phyloP scores from a whole-genome alignment of 352 stramenopile species.

The Pythium dissimile region DNA sequence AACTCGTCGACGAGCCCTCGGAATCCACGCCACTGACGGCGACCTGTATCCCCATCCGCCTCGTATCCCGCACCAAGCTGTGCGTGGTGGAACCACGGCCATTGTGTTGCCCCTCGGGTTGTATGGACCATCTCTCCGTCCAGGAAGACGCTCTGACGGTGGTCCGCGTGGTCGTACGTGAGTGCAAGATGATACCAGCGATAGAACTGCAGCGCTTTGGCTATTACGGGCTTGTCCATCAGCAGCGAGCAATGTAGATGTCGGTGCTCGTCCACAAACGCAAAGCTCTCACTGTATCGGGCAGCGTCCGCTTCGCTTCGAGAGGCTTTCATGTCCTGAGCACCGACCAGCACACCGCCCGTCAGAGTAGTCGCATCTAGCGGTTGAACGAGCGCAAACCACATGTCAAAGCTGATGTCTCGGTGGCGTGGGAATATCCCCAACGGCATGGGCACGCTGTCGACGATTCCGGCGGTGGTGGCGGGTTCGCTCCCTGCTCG shows the following conservation, averaged over 20 bases:
- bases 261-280: constrained; percentile 29
- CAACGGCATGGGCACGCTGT: background rate
- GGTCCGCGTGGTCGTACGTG: constrained; percentile 31
- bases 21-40: constrained; percentile 55
- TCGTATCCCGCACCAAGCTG: constrained; percentile 55
- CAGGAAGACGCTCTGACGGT: constrained; percentile 41
- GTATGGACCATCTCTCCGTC: constrained; percentile 41
- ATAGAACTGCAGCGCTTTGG: background rate
- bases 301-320: constrained; percentile 15
- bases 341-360: constrained; percentile 30
- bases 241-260: constrained; percentile 41
- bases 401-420: constrained; percentile 32
- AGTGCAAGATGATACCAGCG: constrained; percentile 69
- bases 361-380: background rate
- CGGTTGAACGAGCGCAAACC: constrained; percentile 28
- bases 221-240: constrained; percentile 12
- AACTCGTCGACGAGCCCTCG: constrained; percentile 55
- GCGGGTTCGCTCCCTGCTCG: background rate
- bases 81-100: constrained; percentile 38
- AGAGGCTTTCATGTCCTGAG: constrained; percentile 5
- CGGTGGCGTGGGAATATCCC: constrained; percentile 9
- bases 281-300: constrained; percentile 34
- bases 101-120: constrained; percentile 28
- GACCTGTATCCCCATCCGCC: constrained; percentile 28
- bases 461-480: background rate